phyloP scores from a whole-genome alignment of 106 monocot species.

The Alisma plantagoaquatica region DNA sequence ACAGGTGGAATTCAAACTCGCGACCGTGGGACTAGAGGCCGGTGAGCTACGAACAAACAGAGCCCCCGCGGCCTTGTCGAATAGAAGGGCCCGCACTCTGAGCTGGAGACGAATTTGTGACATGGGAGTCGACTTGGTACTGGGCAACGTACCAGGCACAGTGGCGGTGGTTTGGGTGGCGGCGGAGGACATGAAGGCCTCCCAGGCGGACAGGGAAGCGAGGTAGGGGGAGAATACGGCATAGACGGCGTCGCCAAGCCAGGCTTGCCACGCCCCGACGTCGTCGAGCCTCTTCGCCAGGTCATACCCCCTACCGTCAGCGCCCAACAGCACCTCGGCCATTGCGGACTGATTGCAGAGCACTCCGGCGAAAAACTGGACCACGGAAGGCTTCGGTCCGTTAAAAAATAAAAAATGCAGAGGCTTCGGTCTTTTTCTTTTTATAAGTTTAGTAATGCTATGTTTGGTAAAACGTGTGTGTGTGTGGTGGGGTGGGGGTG shows the following conservation, averaged over 20 bases:
- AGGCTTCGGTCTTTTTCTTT: too few species aligned
- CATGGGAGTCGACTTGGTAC: constrained; percentile 19
- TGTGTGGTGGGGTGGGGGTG: too few species aligned
- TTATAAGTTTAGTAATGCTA: too few species aligned
- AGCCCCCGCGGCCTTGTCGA: constrained; percentile 70
- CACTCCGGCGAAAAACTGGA: constrained; percentile 1
- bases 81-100: constrained; percentile 76
- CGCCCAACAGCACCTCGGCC: constrained; percentile 44
- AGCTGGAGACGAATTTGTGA: constrained; percentile 60
- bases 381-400: not conserved
- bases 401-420: too few species aligned
- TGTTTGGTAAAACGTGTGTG: too few species aligned
- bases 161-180: constrained; percentile 12
- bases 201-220: constrained; percentile 74
- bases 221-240: constrained; percentile 45
- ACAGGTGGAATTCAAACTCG: constrained; percentile 46
- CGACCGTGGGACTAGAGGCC: constrained; percentile 14
- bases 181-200: constrained; percentile 55
- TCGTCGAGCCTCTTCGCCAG: constrained; percentile 65
- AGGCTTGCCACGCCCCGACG: constrained; percentile 73
- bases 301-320: constrained; percentile 80
- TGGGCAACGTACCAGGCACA: too few species aligned
- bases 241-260: constrained; percentile 79
- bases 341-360: too few species aligned
- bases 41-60: constrained; percentile 21